phyloP scores from a whole-genome alignment of 2,329 filamentous ascomycete genomes.

The Penicillium frequentans region DNA sequence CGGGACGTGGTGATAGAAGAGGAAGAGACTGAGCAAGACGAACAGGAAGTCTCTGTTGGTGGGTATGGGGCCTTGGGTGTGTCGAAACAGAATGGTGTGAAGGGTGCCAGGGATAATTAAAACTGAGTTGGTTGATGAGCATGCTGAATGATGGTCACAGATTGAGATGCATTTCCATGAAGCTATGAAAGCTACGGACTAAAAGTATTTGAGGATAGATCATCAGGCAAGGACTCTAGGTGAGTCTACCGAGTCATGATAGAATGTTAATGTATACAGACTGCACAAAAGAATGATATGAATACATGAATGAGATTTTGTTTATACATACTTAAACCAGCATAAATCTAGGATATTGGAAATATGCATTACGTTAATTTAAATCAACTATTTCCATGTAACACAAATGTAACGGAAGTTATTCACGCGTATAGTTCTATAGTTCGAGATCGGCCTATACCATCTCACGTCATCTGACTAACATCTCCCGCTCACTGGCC shows the following conservation, averaged over 20 bases:
- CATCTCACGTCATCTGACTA: not conserved
- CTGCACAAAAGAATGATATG: not conserved
- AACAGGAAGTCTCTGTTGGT: not conserved
- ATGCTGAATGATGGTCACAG: not conserved
- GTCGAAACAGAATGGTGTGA: not conserved
- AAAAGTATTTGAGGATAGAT: not conserved
- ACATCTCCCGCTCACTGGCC: not conserved
- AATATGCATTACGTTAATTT: not conserved
- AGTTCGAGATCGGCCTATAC: not conserved
- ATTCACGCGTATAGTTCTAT: not conserved
- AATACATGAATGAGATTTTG: not conserved
- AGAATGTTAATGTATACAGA: not conserved
- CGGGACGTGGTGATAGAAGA: conserved; percentile 33
- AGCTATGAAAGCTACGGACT: not conserved
- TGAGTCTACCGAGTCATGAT: not conserved
- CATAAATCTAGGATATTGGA: not conserved
- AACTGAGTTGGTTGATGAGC: not conserved
- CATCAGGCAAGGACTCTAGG: not conserved
- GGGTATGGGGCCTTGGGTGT: conserved; percentile 10
- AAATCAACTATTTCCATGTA: not conserved
- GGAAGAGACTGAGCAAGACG: conserved; percentile 28
- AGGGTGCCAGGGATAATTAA: not conserved
- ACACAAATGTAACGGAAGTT: too few relatives aligned
- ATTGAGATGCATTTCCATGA: not conserved
- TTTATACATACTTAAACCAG: not conserved